These are phyloP conservation scores for Flaveria linearis DNA, from an alignment of 129 eudicot species.

Conservation along the genomic window DNA sequence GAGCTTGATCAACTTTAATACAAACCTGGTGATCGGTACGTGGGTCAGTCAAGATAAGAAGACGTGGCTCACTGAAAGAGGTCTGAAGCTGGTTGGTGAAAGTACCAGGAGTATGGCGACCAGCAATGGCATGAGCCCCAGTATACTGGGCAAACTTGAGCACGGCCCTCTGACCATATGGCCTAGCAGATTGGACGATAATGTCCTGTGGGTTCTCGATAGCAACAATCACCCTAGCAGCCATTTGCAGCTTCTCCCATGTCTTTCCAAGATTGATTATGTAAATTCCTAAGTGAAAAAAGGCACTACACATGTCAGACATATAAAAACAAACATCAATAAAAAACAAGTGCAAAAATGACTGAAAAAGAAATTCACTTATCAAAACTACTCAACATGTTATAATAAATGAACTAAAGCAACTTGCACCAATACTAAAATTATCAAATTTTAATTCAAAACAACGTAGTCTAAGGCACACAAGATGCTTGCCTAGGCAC, in stretches of 20 bases:
- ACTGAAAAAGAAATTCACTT: background rate
- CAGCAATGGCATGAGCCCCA: slow-evolving; percentile 65
- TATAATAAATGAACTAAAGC: background rate
- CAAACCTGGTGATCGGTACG: slow-evolving; percentile 20
- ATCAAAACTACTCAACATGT: background rate
- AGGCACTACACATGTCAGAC: background rate
- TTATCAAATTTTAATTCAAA: background rate
- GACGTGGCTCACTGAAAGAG: slow-evolving; percentile 28
- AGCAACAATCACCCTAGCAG: slow-evolving; percentile 80
- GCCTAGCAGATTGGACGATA: slow-evolving; percentile 85
- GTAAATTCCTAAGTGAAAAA: slow-evolving; percentile 43
- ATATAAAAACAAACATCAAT: background rate
- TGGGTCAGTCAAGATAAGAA: slow-evolving; percentile 17
- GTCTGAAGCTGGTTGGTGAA: slow-evolving; percentile 81
- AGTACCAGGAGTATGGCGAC: slow-evolving; percentile 81
- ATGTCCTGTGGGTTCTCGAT: slow-evolving; percentile 83
- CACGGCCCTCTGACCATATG: slow-evolving; percentile 81
- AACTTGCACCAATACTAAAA: background rate
- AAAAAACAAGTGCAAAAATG: background rate
- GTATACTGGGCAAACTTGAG: slow-evolving; percentile 76
- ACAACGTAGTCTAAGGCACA: too few relatives aligned
- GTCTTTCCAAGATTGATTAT: slow-evolving; percentile 69
- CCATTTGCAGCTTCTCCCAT: slow-evolving; percentile 82
- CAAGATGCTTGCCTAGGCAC: too few relatives aligned
- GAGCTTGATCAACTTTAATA: background rate